Conservation (phyloP, 2,329 filamentous ascomycete genomes). For the Drechslera avenae region DNA sequence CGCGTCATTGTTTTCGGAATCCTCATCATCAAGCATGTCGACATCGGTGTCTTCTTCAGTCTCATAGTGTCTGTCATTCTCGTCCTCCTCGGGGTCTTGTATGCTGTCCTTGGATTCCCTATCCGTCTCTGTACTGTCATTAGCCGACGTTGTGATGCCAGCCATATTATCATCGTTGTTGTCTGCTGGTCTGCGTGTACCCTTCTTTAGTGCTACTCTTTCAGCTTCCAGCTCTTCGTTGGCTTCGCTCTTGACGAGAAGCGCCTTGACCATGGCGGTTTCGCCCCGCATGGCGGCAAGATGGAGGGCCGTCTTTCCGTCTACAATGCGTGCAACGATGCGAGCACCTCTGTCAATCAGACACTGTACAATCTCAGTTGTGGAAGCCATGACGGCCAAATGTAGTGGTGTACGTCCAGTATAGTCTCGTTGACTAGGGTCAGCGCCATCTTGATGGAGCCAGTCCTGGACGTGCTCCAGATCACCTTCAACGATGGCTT, state of each 20-base stretch:
- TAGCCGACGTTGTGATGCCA: too few species aligned
- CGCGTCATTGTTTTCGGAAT: constrained; percentile 43
- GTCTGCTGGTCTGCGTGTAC: not conserved
- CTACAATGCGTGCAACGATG: constrained; percentile 74
- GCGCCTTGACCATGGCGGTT: constrained; percentile 69
- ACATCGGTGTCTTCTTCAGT: constrained; percentile 52
- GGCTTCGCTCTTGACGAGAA: constrained; percentile 74
- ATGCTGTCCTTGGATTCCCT: too few species aligned
- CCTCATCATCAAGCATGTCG: constrained; percentile 58
- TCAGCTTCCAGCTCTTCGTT: constrained; percentile 73
- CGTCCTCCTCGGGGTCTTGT: too few species aligned
- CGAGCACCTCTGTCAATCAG: constrained; percentile 75
- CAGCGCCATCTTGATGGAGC: constrained; percentile 68
- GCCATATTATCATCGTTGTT: too few species aligned
- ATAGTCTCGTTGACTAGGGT: constrained; percentile 68
- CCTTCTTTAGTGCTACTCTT: constrained; percentile 53
- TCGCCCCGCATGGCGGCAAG: constrained; percentile 74
- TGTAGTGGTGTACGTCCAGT: constrained; percentile 77
- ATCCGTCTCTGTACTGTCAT: too few species aligned
- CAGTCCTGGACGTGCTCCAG: constrained; percentile 72
- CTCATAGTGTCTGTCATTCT: not conserved
- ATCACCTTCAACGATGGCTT: constrained; percentile 79
- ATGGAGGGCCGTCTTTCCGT: constrained; percentile 83
- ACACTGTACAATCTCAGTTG: constrained; percentile 70
- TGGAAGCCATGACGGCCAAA: constrained; percentile 72